Evolutionary conservation across 1,284 basidiomycete species (phyloP).

Genomic region (Volvariella volvacea): DNA sequence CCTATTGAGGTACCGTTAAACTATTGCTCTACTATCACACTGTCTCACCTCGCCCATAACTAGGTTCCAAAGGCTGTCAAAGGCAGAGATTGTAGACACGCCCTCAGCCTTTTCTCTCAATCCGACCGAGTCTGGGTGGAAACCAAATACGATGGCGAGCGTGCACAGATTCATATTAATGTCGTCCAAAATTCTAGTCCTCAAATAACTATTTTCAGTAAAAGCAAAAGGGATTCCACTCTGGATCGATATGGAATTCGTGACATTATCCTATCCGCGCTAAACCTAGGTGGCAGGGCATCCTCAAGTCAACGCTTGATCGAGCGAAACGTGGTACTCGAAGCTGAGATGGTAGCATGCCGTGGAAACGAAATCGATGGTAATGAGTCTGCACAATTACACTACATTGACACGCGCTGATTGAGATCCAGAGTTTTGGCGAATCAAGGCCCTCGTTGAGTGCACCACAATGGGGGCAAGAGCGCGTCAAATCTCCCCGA

Average conservation of each 20-base stretch:
- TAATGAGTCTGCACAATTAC: conserved; percentile 17
- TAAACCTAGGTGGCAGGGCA: conserved; percentile 33
- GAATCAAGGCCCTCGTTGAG: conserved; percentile 51
- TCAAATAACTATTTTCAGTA: conserved; percentile 74
- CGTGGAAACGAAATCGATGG: conserved; percentile 59
- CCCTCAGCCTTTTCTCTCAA: conserved; percentile 41
- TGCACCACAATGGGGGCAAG: conserved; percentile 1
- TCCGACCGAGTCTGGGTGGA: conserved; percentile 67
- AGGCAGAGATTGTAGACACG: conserved; percentile 50
- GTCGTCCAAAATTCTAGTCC: conserved; percentile 29
- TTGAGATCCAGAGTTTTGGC: conserved; percentile 56
- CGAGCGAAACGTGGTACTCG: conserved; percentile 57
- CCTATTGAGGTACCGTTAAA: conserved; percentile 37
- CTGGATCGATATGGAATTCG: conserved; percentile 65
- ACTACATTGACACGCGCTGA: neutral
- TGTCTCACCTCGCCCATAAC: too few relatives aligned
- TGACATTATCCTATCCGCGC: conserved; percentile 53
- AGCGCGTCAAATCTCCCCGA: neutral
- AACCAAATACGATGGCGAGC: conserved; percentile 88
- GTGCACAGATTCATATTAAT: conserved; percentile 81
- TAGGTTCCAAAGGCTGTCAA: conserved; percentile 82
- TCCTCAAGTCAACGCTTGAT: conserved; percentile 17
- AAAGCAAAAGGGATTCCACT: conserved; percentile 78
- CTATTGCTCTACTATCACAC: too few relatives aligned
- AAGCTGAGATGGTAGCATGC: conserved; percentile 86